These are phyloP conservation scores for Phyllosticta citrichinensis DNA, from an alignment of 2,329 filamentous ascomycete genomes.

Conservation along the genomic window DNA sequence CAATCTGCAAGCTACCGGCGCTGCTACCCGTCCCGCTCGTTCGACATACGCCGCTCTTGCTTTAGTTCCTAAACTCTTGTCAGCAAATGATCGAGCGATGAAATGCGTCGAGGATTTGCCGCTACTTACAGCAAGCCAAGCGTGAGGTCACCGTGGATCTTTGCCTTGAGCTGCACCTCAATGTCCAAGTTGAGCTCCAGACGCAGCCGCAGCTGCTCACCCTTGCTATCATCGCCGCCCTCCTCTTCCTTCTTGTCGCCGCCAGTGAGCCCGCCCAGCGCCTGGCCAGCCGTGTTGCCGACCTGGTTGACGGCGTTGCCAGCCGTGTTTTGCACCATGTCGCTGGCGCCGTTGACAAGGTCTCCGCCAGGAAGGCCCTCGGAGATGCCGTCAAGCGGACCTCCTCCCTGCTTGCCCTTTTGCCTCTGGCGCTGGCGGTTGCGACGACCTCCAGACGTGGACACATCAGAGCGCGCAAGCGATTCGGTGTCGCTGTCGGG, in stretches of 20 bases:
- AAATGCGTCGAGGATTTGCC: neutral
- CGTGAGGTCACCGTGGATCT: conserved; percentile 55
- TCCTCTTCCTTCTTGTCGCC: conserved; percentile 26
- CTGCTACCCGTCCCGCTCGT: neutral
- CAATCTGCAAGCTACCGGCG: neutral
- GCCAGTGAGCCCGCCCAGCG: conserved; percentile 39
- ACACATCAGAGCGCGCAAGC: conserved; percentile 44
- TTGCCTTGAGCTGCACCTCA: conserved; percentile 54
- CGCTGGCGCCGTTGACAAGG: conserved; percentile 41
- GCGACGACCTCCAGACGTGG: conserved; percentile 43
- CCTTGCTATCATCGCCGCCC: conserved; percentile 24
- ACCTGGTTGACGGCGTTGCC: conserved; percentile 41
- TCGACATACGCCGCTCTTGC: neutral
- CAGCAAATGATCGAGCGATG: neutral
- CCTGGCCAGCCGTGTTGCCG: conserved; percentile 35
- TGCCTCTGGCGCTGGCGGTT: conserved; percentile 42
- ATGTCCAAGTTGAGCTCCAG: conserved; percentile 53
- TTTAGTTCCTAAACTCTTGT: conserved; percentile 11
- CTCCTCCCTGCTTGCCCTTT: conserved; percentile 37
- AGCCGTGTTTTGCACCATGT: conserved; percentile 48
- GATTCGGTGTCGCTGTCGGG: conserved; percentile 44
- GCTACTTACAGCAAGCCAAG: conserved; percentile 41
- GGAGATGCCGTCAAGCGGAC: conserved; percentile 46
- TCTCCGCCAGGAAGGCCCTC: conserved; percentile 45
- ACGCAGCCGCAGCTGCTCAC: conserved; percentile 45